A percentile compares a stretch with the other conserved stretches of the same genome.
Conservation (phyloP, 176 grass and related monocot species). For the Typha latifolia region DNA sequence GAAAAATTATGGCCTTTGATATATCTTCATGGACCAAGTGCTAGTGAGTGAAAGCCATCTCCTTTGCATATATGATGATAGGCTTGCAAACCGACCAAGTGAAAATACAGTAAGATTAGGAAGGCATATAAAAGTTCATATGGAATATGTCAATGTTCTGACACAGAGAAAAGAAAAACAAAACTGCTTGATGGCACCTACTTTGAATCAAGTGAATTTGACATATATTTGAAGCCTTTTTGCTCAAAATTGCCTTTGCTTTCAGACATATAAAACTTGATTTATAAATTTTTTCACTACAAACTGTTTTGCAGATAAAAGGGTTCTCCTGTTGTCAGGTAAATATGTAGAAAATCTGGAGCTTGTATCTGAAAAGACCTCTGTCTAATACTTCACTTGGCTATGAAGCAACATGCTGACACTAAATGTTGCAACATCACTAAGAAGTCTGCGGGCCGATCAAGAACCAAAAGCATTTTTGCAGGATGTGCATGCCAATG, state of each 20-base stretch:
- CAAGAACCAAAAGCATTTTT: slow-evolving; percentile 21
- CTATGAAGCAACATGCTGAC: slow-evolving; percentile 44
- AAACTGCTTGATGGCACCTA: neutral
- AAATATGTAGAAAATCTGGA: slow-evolving; percentile 18
- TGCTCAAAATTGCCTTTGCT: neutral
- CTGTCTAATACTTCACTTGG: neutral
- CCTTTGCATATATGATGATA: too few species aligned
- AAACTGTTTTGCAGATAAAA: neutral
- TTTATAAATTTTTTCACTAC: neutral
- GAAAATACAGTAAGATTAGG: too few species aligned
- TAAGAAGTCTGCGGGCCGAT: slow-evolving; percentile 19
- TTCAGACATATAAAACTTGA: neutral
- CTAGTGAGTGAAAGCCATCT: too few species aligned
- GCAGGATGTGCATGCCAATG: neutral
- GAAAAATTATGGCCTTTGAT: too few species aligned
- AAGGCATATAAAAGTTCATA: too few species aligned
- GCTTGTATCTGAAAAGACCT: slow-evolving; percentile 8
- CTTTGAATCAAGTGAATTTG: neutral
- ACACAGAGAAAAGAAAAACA: too few species aligned
- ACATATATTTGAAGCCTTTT: neutral
- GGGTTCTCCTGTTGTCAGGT: slow-evolving; percentile 8
- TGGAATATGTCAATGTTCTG: too few species aligned
- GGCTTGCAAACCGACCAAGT: too few species aligned
- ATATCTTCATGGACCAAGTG: too few species aligned
- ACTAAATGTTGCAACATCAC: slow-evolving; percentile 20